Evolutionary conservation across 495 filamentous ascomycete species (phyloP), one percentile per base, ranked within the genome.

Genomic region (Hyphodiscus hymeniophilus): DNA sequence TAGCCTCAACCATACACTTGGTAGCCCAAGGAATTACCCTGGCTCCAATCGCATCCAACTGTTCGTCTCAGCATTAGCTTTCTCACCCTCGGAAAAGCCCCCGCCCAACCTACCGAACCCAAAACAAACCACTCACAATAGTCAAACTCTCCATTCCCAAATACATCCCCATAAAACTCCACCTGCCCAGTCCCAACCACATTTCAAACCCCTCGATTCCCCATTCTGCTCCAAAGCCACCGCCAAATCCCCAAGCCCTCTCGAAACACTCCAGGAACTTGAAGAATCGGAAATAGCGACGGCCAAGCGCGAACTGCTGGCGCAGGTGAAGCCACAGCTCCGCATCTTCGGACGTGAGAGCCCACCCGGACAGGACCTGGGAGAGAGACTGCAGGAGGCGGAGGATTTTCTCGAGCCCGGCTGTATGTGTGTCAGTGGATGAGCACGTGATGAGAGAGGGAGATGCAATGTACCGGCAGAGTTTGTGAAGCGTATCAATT

Each of bases 211-310:
- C 18, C 34, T 41, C 47, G 20, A 22, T 21, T 16, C 18, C 38
- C n/a, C 38, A n/a, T n/a, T n/a, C n/a, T n/a, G n/a, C n/a, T n/a
- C n/a, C 33, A 4, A 18, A n/a, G 22, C 40, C 20, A 21, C 10
- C 30, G 16, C 46, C 38, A 15, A 10, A 7, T 5, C 38, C 22
- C 32, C 64, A 70, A 1, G 75, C 77, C 4, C 64, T 62, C 30
- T 64, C 40, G 54, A 85, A 83, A n/a, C 63, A 66, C 11, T 78
- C 79, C 3, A 84, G 63, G 60, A 80, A 83, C 26, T 75, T 72
- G 53, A 82, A 82, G 47, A 81, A 64, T 20, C 81, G 71, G 59
- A 85, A 71, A 62, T 68, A 81, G 7, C 79, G 68, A 20, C 81
- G 63, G 8, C 69, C 48, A 7, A 56, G 48, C 3, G 55, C 58